Conservation (phyloP, 768 basidiomycete species). For the Grammothele lineata region DNA sequence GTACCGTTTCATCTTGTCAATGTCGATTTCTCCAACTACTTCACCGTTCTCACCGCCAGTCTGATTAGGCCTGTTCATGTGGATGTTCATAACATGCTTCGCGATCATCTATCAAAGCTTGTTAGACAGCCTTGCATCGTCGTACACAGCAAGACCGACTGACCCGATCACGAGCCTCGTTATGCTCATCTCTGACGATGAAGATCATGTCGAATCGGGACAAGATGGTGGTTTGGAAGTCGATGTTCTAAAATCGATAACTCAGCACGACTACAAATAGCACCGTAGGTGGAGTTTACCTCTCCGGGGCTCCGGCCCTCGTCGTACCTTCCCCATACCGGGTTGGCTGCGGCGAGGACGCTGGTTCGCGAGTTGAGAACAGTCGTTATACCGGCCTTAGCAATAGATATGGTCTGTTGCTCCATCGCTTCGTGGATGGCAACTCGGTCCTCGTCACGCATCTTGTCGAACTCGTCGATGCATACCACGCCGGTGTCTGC, state of each 20-base stretch:
- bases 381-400: conserved; percentile 98
- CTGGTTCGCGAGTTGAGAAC: conserved; percentile 94
- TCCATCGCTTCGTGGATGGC: conserved; percentile 99
- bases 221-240: conserved; percentile 96
- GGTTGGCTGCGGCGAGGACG: conserved; percentile 95
- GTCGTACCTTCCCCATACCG: conserved; percentile 96
- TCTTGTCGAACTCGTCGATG: conserved; percentile 99
- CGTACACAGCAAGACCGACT: too few species aligned
- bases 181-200: conserved; percentile 97
- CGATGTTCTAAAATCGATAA: conserved; percentile 63
- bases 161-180: conserved; percentile 88
- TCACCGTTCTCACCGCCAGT: conserved; percentile 59
- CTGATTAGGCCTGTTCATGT: conserved; percentile 87
- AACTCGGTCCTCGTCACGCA: conserved; percentile 98
- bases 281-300: too few species aligned
- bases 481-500: conserved; percentile 98
- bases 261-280: too few species aligned
- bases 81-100: conserved; percentile 96
- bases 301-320: conserved; percentile 95
- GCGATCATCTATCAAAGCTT: conserved; percentile 93
- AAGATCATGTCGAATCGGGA: conserved; percentile 99
- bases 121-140: too few species aligned
- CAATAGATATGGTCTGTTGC: conserved; percentile 98
- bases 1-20: conserved; percentile 98
- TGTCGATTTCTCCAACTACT: conserved; percentile 81